phyloP scores from a whole-genome alignment of 23 red algal genomes.

The Gracilaria vermiculophylla region DNA sequence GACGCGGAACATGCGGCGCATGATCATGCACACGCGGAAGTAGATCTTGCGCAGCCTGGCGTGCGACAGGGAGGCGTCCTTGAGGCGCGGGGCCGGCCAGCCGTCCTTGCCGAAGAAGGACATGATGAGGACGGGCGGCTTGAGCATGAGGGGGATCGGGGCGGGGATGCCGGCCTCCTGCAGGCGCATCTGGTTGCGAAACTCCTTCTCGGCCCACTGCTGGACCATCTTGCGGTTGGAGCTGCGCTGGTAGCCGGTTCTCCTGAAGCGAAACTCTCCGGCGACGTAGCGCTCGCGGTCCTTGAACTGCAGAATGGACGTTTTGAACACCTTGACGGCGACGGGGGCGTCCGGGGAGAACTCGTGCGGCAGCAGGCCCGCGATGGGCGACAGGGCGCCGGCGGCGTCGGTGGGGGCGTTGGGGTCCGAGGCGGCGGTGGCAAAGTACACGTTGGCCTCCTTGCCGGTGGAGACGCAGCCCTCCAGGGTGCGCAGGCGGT shows the following conservation, averaged over 20 bases:
- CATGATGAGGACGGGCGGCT: conserved; percentile 90
- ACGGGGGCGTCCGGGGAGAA: conserved; percentile 16
- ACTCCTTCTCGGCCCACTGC: conserved; percentile 99
- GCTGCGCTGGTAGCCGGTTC: conserved; percentile 60
- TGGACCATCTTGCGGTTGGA: conserved; percentile 93
- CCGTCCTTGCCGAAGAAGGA: conserved; percentile 88
- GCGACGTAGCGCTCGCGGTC: conserved; percentile 92
- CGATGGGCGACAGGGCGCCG: neutral
- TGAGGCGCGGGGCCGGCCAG: conserved; percentile 77
- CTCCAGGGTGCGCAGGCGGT: conserved; percentile 52
- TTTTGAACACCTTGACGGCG: conserved; percentile 97
- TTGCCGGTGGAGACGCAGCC: conserved; percentile 95
- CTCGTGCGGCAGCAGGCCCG: conserved; percentile 18
- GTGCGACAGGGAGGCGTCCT: conserved; percentile 47
- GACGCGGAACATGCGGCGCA: conserved; percentile 86
- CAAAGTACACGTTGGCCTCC: conserved; percentile 98
- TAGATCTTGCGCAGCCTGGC: conserved; percentile 50
- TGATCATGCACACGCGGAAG: conserved; percentile 58
- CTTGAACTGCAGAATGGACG: conserved; percentile 86
- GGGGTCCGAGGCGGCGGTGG: conserved; percentile 30
- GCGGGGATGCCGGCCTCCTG: conserved; percentile 63
- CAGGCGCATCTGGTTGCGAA: conserved; percentile 88
- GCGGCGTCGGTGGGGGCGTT: neutral
- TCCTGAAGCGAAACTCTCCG: conserved; percentile 89
- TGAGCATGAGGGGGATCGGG: conserved; percentile 71